These are phyloP conservation scores for Paralagenidium karlingii DNA, from an alignment of 352 stramenopile genomes.

Conservation along the genomic window DNA sequence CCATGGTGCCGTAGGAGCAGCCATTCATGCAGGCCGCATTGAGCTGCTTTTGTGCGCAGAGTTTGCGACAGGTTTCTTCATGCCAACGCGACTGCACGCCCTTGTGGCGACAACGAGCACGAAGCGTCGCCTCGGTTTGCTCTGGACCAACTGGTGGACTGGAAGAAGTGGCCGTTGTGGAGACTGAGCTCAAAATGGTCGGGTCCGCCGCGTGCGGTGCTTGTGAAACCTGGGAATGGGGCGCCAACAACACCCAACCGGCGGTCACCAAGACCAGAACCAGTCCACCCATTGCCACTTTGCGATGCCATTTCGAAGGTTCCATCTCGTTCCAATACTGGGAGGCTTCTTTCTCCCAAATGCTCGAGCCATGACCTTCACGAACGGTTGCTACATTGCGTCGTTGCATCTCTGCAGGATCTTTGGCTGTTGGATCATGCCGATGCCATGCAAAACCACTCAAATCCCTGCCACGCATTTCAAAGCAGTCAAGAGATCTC, in stretches of 20 bases:
- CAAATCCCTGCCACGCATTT: too few relatives aligned
- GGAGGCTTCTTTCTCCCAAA: conserved; percentile 53
- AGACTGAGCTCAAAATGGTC: not conserved
- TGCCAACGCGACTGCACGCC: conserved; percentile 60
- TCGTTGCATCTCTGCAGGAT: too few relatives aligned
- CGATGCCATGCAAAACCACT: too few relatives aligned
- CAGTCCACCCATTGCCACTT: not conserved
- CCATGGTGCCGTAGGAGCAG: conserved; percentile 62
- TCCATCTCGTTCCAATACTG: conserved; percentile 74
- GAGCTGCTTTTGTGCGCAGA: conserved; percentile 27
- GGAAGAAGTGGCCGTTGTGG: not conserved
- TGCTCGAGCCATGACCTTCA: conserved; percentile 15
- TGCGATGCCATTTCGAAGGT: conserved; percentile 11
- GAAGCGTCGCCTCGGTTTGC: conserved; percentile 7
- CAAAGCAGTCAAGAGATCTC: too few relatives aligned
- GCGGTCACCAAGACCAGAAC: not conserved
- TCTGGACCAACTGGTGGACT: not conserved
- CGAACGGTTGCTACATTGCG: too few relatives aligned
- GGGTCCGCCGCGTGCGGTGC: not conserved
- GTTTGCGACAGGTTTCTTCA: conserved; percentile 53
- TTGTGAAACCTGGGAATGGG: not conserved
- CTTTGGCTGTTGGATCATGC: too few relatives aligned
- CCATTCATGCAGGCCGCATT: conserved; percentile 52
- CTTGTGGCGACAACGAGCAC: conserved; percentile 34
- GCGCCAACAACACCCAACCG: not conserved